Evolutionary conservation across 805 yeast genomes (phyloP).

Genomic region (Ogataea sp.): DNA sequence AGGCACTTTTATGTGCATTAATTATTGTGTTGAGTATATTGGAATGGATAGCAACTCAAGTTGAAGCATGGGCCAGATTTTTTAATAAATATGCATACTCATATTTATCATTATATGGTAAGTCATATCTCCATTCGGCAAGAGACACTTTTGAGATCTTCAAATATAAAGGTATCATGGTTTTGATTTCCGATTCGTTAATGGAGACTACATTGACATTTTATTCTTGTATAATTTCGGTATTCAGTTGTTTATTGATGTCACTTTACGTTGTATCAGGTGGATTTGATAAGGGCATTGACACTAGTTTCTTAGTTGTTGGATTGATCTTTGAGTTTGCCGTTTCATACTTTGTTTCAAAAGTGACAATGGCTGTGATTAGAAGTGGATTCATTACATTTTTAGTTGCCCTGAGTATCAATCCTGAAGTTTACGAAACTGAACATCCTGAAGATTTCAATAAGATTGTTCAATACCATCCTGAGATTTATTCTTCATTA

Average conservation of each 20-base stretch:
- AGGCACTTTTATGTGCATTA: conserved; percentile 43
- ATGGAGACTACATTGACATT: conserved; percentile 74
- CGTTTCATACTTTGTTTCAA: conserved; percentile 68
- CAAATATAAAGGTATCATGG: conserved; percentile 74
- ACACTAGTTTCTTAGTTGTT: conserved; percentile 33
- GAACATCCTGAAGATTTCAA: conserved; percentile 51
- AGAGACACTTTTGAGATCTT: conserved; percentile 76
- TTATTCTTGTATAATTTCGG: conserved; percentile 61
- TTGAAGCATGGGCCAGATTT: conserved; percentile 47
- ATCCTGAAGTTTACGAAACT: conserved; percentile 74
- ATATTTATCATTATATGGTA: conserved; percentile 81
- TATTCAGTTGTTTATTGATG: conserved; percentile 30
- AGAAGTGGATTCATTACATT: conserved; percentile 79
- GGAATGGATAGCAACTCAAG: conserved; percentile 50
- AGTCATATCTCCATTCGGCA: conserved; percentile 65
- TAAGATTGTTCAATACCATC: conserved; percentile 20
- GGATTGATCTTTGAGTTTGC: conserved; percentile 34
- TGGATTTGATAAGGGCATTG: conserved; percentile 43
- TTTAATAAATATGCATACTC: conserved; percentile 90
- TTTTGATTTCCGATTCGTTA: conserved; percentile 76
- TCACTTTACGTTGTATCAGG: conserved; percentile 29
- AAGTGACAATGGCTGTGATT: conserved; percentile 64
- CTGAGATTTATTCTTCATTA: conserved; percentile 22
- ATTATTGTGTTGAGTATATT: conserved; percentile 40
- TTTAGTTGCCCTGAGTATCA: conserved; percentile 74